Percentiles rank a stretch among this genome's conserved stretches.
These are phyloP conservation scores for Cerrena zonata DNA, from an alignment of 1,284 basidiomycete species.

Conservation along the genomic window DNA sequence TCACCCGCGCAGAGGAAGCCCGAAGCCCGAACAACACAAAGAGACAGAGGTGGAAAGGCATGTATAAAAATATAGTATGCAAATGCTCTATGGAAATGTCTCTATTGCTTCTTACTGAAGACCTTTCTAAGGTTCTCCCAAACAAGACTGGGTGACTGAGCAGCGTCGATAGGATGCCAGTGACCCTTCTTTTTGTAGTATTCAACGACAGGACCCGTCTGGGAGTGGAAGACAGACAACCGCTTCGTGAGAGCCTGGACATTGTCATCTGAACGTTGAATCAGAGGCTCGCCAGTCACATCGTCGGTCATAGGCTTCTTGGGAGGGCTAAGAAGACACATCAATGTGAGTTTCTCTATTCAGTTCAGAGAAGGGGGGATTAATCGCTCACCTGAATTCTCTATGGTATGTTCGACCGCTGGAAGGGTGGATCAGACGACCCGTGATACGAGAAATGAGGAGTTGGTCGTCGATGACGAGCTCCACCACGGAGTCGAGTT, in stretches of 20 bases:
- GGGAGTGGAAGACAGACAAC: slow-evolving; percentile 79
- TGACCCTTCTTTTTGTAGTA: slow-evolving; percentile 91
- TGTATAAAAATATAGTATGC: not conserved
- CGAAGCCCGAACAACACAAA: no score
- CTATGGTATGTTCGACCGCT: slow-evolving; percentile 91
- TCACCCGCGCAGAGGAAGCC: no score
- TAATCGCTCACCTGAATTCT: slow-evolving; percentile 78
- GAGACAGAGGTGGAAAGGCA: no score
- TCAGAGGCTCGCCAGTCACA: slow-evolving; percentile 88
- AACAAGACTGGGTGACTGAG: slow-evolving; percentile 85
- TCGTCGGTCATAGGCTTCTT: slow-evolving; percentile 95
- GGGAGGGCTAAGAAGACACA: slow-evolving; percentile 70
- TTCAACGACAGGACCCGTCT: slow-evolving; percentile 93
- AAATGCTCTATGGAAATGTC: not conserved
- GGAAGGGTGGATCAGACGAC: slow-evolving; percentile 85
- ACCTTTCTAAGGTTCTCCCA: slow-evolving; percentile 78
- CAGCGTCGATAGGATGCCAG: slow-evolving; percentile 87
- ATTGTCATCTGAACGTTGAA: slow-evolving; percentile 90
- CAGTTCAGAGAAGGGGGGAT: not conserved
- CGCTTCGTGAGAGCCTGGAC: slow-evolving; percentile 90
- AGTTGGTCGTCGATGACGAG: slow-evolving; percentile 91
- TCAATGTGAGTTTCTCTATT: no score
- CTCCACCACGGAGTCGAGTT: slow-evolving; percentile 87
- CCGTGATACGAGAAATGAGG: slow-evolving; percentile 95
- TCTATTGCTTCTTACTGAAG: slow-evolving; percentile 34